phyloP scores from a whole-genome alignment of 129 eudicot genomes.

The Flaveria brownii region DNA sequence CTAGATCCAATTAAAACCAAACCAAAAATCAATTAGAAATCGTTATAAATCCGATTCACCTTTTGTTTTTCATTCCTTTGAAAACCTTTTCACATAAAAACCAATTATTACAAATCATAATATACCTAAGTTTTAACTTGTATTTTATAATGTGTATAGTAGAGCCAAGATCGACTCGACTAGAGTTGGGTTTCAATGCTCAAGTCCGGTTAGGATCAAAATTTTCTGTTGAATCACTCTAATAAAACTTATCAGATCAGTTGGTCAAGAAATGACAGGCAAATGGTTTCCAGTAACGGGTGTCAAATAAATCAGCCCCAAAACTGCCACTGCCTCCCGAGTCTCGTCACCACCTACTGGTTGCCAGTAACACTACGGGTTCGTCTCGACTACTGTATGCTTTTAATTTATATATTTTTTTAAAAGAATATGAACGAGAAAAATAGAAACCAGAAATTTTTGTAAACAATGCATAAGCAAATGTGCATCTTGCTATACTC shows the following conservation, averaged over 20 bases:
- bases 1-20: background rate
- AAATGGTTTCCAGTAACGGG: background rate
- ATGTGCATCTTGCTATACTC: background rate
- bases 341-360: too few relatives aligned
- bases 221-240: too few relatives aligned
- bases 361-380: too few relatives aligned
- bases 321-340: too few relatives aligned
- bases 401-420: too few relatives aligned
- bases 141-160: too few relatives aligned
- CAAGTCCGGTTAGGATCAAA: too few relatives aligned
- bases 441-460: background rate
- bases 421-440: background rate
- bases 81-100: background rate
- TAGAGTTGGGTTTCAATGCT: too few relatives aligned
- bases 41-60: background rate
- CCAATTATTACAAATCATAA: background rate
- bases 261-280: constrained; percentile 1
- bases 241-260: background rate
- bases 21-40: background rate
- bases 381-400: too few relatives aligned
- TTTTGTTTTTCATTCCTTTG: constrained; percentile 4
- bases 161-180: too few relatives aligned
- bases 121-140: too few relatives aligned
- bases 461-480: background rate
- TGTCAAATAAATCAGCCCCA: too few relatives aligned